phyloP scores from a whole-genome alignment of 805 yeast species.

The Saccharomyces jurei region DNA sequence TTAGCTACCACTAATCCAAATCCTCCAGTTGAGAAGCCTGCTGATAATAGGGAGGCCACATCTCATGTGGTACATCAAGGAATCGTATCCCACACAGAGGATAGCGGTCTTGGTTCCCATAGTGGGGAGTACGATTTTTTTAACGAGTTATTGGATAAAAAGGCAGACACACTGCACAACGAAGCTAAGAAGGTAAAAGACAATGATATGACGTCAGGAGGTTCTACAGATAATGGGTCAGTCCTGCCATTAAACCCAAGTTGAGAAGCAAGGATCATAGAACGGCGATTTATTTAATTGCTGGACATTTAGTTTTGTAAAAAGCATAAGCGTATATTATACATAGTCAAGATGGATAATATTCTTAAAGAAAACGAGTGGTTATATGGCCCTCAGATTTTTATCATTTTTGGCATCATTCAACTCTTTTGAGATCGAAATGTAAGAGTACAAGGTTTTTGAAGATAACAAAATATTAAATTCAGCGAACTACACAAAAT shows the following conservation, averaged over 20 bases:
- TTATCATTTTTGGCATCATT: too few species aligned
- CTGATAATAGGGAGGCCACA: conserved; percentile 1
- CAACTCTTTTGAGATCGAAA: too few species aligned
- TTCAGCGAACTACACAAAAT: neutral
- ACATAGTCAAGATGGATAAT: neutral
- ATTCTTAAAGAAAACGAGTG: neutral
- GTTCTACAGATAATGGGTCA: conserved; percentile 3
- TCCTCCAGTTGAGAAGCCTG: conserved; percentile 4
- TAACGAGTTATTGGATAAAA: conserved; percentile 11
- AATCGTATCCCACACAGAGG: neutral
- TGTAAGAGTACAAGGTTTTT: too few species aligned
- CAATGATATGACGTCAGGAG: neutral
- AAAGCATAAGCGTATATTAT: neutral
- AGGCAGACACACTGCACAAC: conserved; percentile 1
- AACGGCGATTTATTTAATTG: neutral
- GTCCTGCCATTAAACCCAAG: conserved; percentile 13
- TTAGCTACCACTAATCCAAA: conserved; percentile 34
- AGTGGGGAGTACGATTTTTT: conserved; percentile 8
- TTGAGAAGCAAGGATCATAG: neutral
- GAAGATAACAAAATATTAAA: too few species aligned
- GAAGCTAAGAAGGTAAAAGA: conserved; percentile 1
- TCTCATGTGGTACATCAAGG: conserved; percentile 2
- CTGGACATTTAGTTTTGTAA: neutral
- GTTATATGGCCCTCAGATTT: too few species aligned
- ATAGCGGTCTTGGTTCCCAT: neutral